Base-by-base conservation (phyloP, 78 protist species). In the Dictyostelium capitatum region DNA sequence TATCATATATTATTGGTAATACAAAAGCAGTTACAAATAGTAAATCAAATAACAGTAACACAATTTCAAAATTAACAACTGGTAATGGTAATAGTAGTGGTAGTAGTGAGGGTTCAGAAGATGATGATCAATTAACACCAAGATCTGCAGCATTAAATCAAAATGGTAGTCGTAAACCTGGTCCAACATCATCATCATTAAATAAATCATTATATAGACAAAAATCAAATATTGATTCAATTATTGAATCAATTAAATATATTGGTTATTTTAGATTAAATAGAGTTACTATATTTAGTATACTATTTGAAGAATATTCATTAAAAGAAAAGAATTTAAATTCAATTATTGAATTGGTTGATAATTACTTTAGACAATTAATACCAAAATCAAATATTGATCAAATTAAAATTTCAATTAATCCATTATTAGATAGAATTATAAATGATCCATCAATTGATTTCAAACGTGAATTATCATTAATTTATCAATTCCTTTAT, bases 251-350 rank as follows among this genome's bases (percentile, higher is more conserved):
- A 17, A 73, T 73, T 43, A 11, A 73, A 46, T 73, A 43, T 73
- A 73, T 73, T 46, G 79, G 79, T 73, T 46, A 47, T 73, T 73
- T 73, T 73, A 73, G 79, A 73, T 43, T 73, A 23, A 37, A 73
- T 32, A 43, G 56, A 73, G 28, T 46, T 15, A 73, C 54, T 20
- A 46, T 73, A 20, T 73, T 73, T 46, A 46, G 41, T 46, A 43
- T 73, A 30, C 50, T 73, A 23, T 73, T 73, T 73, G 79, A 73
- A 46, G 79, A 73, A 12, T 73, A n/a, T 73, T 20, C 59, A n/a
- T n/a, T n/a, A 19, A 30, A 37, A 11, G 79, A 73, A 48, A 73
- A 73, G 25, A 43, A 47, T 43, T 46, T 73, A 20, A 73, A 73
- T 46, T 19, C 7, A n/a, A 8, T 11, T 7, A 15, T 73, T 20